Evolutionary conservation across 305 asterid species (phyloP).

Genomic region (Petunia hybrid): DNA sequence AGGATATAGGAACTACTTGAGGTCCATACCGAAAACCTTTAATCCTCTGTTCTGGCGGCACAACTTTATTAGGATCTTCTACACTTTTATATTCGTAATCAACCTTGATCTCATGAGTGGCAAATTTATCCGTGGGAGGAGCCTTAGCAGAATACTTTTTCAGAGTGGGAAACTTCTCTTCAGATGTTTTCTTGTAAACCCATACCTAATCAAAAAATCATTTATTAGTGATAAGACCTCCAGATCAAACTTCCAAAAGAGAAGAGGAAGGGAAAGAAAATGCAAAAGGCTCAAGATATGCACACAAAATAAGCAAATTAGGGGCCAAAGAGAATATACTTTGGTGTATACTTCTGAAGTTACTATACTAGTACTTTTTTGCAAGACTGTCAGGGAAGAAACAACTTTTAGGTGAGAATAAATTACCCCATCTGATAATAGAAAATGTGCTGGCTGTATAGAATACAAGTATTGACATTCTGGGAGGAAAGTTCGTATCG

Average conservation of each 20-base stretch:
- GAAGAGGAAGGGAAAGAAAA: constrained; percentile 15
- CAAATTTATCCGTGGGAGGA: constrained; percentile 84
- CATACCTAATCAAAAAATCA: constrained; percentile 62
- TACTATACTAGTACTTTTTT: not conserved
- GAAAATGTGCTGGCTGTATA: constrained; percentile 5
- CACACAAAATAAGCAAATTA: not conserved
- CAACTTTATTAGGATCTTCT: constrained; percentile 68
- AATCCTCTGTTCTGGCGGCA: constrained; percentile 98
- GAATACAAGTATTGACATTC: not conserved
- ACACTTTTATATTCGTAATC: constrained; percentile 75
- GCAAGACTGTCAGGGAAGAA: not conserved
- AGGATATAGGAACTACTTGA: constrained; percentile 95
- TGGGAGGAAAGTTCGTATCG: constrained; percentile 9
- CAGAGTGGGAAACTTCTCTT: constrained; percentile 92
- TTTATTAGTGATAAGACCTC: constrained; percentile 29
- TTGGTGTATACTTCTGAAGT: not conserved
- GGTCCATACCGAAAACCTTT: constrained; percentile 96
- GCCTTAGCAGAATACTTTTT: constrained; percentile 94
- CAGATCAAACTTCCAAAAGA: constrained; percentile 28
- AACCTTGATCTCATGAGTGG: constrained; percentile 87
- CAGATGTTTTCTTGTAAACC: constrained; percentile 96
- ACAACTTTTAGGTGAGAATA: constrained; percentile 11
- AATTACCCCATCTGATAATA: constrained; percentile 8
- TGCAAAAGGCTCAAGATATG: not conserved
- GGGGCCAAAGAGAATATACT: not conserved